phyloP scores from a whole-genome alignment of 169 alveolate species.

The Besnoitia besnoiti region DNA sequence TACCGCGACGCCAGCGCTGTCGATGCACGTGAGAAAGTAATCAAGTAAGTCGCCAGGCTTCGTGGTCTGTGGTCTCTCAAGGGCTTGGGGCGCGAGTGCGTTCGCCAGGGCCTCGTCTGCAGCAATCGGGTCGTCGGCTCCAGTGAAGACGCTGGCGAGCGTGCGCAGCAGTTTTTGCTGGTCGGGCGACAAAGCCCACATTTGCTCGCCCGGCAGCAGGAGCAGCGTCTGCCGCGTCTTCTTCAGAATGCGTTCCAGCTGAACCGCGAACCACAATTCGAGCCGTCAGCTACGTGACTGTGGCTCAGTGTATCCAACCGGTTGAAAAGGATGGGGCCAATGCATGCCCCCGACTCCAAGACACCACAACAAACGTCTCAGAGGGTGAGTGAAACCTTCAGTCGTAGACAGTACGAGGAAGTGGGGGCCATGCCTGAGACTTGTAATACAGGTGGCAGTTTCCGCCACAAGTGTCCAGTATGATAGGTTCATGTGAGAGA shows the following conservation, averaged over 20 bases:
- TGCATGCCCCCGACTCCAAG: too few relatives aligned
- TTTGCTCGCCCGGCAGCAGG: background rate
- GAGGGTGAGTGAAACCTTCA: too few relatives aligned
- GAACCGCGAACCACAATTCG: too few relatives aligned
- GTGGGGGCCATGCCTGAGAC: too few relatives aligned
- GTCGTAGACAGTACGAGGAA: too few relatives aligned
- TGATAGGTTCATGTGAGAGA: too few relatives aligned
- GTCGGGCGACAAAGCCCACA: background rate
- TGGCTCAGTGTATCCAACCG: too few relatives aligned
- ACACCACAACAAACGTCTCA: too few relatives aligned
- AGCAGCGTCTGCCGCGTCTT: constrained; percentile 14
- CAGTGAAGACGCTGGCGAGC: background rate
- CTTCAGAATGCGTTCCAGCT: background rate
- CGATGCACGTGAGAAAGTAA: background rate
- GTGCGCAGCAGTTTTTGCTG: background rate
- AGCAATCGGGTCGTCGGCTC: background rate
- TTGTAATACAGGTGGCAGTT: too few relatives aligned
- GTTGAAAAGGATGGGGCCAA: too few relatives aligned
- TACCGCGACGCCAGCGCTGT: constrained; percentile 21
- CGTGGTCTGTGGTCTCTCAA: background rate
- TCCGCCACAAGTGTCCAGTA: too few relatives aligned
- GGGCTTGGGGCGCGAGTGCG: background rate
- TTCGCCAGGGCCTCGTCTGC: constrained; percentile 12
- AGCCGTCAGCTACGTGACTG: too few relatives aligned
- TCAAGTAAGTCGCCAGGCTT: background rate